Conservation (phyloP, 192 early-diverging fungal genomes). For the Allomyces macrogynus region DNA sequence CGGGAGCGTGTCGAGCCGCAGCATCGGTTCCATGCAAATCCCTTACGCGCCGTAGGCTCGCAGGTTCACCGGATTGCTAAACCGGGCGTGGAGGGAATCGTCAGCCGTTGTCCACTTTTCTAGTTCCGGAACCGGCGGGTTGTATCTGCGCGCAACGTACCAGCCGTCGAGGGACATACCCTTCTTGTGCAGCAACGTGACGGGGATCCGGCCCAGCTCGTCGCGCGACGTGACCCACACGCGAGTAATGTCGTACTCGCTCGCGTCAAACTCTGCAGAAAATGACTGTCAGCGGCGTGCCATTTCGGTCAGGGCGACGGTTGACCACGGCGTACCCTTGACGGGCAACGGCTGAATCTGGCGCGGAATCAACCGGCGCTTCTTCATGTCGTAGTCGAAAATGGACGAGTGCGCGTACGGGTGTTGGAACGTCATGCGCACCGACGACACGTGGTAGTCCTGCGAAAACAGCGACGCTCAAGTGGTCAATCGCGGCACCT, state of each 20-base stretch:
- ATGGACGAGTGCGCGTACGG: not conserved
- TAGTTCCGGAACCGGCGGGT: no score
- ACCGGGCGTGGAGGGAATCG: no score
- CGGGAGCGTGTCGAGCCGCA: constrained; percentile 50
- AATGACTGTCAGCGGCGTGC: no score
- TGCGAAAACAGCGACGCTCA: not conserved
- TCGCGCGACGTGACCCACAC: not conserved
- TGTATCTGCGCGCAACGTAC: no score
- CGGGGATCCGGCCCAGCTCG: not conserved
- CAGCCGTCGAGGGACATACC: not conserved
- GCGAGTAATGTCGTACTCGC: not conserved
- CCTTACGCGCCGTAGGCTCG: constrained; percentile 76
- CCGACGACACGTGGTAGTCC: not conserved
- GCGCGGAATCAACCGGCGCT: not conserved
- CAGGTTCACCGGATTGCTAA: constrained; percentile 26
- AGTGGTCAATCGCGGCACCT: no score
- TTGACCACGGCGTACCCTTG: not conserved
- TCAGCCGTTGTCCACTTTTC: not conserved
- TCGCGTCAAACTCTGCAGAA: not conserved
- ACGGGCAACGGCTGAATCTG: not conserved
- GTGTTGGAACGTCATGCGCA: not conserved
- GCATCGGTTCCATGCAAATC: constrained; percentile 49
- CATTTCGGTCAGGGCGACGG: no score
- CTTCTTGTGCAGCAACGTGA: not conserved
- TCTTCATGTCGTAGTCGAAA: not conserved